A percentile compares a stretch with the other conserved stretches of the same genome.
These are phyloP conservation scores for Hymenoscyphus albidus DNA, from an alignment of 2,329 filamentous ascomycete genomes.

Conservation along the genomic window DNA sequence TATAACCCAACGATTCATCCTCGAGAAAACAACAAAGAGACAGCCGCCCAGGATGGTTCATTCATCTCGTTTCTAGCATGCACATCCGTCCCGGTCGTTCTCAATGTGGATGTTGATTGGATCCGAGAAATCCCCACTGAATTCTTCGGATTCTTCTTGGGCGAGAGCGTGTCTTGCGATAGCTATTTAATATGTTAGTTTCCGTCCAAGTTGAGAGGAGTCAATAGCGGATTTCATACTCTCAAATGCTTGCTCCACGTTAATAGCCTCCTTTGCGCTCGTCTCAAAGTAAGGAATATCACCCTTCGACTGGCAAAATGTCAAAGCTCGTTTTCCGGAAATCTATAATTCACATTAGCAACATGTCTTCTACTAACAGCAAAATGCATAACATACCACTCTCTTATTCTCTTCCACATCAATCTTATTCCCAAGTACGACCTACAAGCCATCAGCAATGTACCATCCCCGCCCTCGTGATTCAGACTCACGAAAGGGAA, in stretches of 20 bases:
- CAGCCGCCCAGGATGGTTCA: background rate
- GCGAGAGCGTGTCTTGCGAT: constrained; percentile 93
- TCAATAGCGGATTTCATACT: constrained; percentile 37
- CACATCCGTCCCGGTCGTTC: constrained; percentile 86
- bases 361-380: background rate
- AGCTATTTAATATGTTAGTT: constrained; percentile 50
- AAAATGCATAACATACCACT: constrained; percentile 55
- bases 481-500: constrained; percentile 83
- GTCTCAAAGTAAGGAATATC: constrained; percentile 99
- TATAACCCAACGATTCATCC: constrained; percentile 14
- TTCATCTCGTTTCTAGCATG: constrained; percentile 59
- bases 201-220: constrained; percentile 8
- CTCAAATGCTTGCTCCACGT: constrained; percentile 84
- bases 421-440: constrained; percentile 98
- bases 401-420: constrained; percentile 97
- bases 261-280: constrained; percentile 96
- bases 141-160: constrained; percentile 97
- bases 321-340: constrained; percentile 91
- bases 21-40: constrained; percentile 11
- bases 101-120: constrained; percentile 98
- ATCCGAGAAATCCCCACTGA: constrained; percentile 94
- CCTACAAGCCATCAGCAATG: constrained; percentile 46
- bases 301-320: constrained; percentile 96
- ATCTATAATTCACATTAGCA: constrained; percentile 52
- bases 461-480: constrained; percentile 2